A percentile compares a stretch with the other conserved stretches of the same genome.
phyloP scores from a whole-genome alignment of 139 green algal species.

The Yamagishiella unicocca region DNA sequence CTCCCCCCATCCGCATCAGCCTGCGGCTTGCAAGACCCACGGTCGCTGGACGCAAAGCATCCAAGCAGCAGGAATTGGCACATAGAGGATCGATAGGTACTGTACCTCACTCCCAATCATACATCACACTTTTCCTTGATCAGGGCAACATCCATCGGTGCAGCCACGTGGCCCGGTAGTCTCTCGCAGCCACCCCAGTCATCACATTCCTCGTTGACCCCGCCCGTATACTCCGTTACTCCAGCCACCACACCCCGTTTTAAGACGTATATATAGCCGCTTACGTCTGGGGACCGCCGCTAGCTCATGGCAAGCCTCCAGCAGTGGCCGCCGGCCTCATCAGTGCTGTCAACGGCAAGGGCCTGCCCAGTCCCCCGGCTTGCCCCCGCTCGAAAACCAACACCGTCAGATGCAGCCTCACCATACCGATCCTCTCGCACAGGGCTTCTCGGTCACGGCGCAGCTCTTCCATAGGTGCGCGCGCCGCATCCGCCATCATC shows the following conservation, averaged over 20 bases:
- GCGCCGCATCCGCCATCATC: no score
- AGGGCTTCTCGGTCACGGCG: background rate
- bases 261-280: background rate
- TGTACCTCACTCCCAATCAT: no score
- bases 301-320: background rate
- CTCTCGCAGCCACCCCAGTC: background rate
- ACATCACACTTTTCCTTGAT: no score
- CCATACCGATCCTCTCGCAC: background rate
- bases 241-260: background rate
- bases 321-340: background rate
- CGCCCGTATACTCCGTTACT: background rate
- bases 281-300: no score
- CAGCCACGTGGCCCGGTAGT: no score
- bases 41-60: no score
- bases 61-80: no score
- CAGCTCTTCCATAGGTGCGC: no score
- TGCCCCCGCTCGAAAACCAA: background rate
- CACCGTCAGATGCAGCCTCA: slow-evolving; percentile 9
- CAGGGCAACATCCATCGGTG: no score
- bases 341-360: background rate
- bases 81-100: no score
- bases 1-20: no score
- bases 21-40: no score
- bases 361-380: background rate
- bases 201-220: background rate